Conservation (phyloP, 495 filamentous ascomycete genomes). For the Penicillium argentinense region DNA sequence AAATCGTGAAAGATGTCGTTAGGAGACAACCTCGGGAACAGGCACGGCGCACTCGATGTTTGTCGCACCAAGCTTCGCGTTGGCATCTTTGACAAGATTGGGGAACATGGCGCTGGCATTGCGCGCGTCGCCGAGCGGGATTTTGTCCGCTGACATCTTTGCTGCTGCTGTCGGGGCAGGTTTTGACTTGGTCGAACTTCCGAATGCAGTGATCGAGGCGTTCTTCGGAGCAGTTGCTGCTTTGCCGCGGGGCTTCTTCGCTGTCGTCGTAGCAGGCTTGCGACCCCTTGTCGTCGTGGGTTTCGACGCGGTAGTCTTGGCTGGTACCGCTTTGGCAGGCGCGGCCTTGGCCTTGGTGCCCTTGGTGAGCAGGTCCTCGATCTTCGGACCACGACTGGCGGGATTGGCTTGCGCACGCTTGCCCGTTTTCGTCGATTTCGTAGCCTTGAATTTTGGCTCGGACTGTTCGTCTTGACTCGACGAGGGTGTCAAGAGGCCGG, state of each 20-base stretch:
- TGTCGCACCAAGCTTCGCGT: no score
- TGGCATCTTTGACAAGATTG: constrained; percentile 21
- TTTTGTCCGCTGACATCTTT: no score
- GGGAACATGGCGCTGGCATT: constrained; percentile 23
- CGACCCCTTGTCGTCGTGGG: not conserved
- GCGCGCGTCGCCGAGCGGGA: constrained; percentile 38
- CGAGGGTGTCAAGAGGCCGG: constrained; percentile 64
- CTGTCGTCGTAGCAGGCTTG: constrained; percentile 1
- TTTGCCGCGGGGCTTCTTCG: constrained; percentile 11
- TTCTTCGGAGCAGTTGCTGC: constrained; percentile 26
- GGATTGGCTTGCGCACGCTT: constrained; percentile 25
- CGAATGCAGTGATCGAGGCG: constrained; percentile 38
- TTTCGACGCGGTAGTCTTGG: constrained; percentile 26
- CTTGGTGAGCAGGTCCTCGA: constrained; percentile 35
- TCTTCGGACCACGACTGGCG: constrained; percentile 28
- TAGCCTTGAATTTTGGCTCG: not conserved
- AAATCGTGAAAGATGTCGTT: not conserved
- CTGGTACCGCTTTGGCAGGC: constrained; percentile 11
- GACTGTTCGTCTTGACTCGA: constrained; percentile 46
- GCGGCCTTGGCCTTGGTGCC: constrained; percentile 18
- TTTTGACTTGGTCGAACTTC: constrained; percentile 39
- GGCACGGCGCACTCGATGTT: not conserved
- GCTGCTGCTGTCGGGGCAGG: constrained; percentile 16
- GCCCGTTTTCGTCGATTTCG: constrained; percentile 16
- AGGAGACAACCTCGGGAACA: constrained; percentile 1